Evolutionary conservation across 2,329 filamentous ascomycete species (phyloP).

Genomic region (Incumbomyces lentus): DNA sequence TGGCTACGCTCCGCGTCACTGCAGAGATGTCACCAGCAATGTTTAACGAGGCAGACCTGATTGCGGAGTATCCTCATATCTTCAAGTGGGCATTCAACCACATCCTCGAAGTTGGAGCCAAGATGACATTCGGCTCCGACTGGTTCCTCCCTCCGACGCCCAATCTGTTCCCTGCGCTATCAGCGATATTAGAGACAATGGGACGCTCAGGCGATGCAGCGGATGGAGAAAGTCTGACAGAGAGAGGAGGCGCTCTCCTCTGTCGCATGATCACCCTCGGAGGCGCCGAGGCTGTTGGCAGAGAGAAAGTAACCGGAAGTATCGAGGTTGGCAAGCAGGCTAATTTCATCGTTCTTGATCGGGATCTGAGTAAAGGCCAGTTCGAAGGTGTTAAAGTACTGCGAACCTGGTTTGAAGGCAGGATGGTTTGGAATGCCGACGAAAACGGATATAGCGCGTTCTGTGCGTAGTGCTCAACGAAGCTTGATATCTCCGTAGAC

Average conservation of each 20-base stretch:
- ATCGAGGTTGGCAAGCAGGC: conserved; percentile 26
- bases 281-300: conserved; percentile 23
- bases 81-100: conserved; percentile 8
- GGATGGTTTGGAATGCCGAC: conserved; percentile 9
- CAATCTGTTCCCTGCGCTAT: conserved; percentile 10
- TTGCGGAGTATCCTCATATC: conserved; percentile 5
- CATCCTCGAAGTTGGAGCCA: conserved; percentile 6
- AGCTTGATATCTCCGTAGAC: too few species aligned
- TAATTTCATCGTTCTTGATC: conserved; percentile 25
- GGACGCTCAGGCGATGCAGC: background rate
- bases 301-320: conserved; percentile 22
- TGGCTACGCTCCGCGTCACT: conserved; percentile 8
- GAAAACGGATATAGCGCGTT: too few species aligned
- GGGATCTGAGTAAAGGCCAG: conserved; percentile 23
- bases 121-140: conserved; percentile 11
- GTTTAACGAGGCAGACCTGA: conserved; percentile 7
- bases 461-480: too few species aligned
- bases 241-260: conserved; percentile 2
- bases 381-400: conserved; percentile 23
- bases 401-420: conserved; percentile 23
- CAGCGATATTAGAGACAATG: conserved; percentile 2
- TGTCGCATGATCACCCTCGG: conserved; percentile 23
- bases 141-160: conserved; percentile 10
- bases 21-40: conserved; percentile 12
- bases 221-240: background rate